Base-by-base conservation (phyloP, 164 flowering plant genomes). In the Nelumbo lutea region DNA sequence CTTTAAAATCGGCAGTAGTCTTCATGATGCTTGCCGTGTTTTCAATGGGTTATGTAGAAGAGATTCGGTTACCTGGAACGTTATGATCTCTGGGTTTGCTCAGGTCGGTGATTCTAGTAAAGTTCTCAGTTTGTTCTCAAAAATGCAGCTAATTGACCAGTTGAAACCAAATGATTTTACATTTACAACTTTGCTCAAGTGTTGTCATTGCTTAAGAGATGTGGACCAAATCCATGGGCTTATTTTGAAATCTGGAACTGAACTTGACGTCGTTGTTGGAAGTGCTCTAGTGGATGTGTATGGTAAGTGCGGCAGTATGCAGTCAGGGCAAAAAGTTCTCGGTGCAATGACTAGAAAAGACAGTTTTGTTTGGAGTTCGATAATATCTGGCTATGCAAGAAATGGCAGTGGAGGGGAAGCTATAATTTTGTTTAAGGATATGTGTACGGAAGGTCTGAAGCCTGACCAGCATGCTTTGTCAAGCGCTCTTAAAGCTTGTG, bases 111-210 rank as follows among this genome's bases (percentile, higher is more conserved):
- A 67, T 55, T 57, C 5, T 61, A 47, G 41, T 57, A 70, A 72
- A 55, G 77, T 69, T 62, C 10, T 71, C 40, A 61, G 62, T 63
- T 57, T 78, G 65, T 39, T 78, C 69, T 57, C 41, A 2, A 65
- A 66, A 44, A 73, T 74, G 77, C 68, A 45, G 70, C 71, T 60
- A 27, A 39, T 56, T 51, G 75, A 74, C 42, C 73, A 70, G 59
- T 64, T 74, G 48, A 71, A 61, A 42, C 78, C 78, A 3, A 75
- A 78, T 71, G 78, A 68, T 69, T 75, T 71, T 66, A 78, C 80
- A 1, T 64, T 78, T 64, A 65, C 78, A 15, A 71, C 78, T 64
- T 61, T 74, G 73, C 76, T 78, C 46, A 78, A 72, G 68, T 78
- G 73, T 50, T 78, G 75, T 68, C 3, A 50, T 41, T 59, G 68